A percentile compares a stretch with the other conserved stretches of the same genome.
phyloP scores from a whole-genome alignment of 2,329 filamentous ascomycete genomes.

The Orbilia ellipsospora region DNA sequence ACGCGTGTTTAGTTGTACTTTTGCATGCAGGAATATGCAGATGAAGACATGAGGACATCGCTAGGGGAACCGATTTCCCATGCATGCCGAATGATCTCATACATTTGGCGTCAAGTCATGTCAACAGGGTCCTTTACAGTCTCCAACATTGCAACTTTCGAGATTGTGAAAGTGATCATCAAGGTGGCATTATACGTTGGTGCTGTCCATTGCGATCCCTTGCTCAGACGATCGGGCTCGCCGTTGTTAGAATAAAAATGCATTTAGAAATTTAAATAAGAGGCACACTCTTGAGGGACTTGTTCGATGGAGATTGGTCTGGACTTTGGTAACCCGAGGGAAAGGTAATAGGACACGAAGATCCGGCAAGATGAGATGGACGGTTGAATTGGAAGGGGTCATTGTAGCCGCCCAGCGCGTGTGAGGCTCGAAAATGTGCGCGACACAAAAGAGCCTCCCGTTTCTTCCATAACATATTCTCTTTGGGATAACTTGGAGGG shows the following conservation, averaged over 20 bases:
- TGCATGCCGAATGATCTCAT: constrained; percentile 52
- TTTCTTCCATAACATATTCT: background rate
- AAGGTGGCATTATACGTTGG: background rate
- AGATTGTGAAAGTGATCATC: background rate
- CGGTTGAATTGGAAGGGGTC: constrained; percentile 35
- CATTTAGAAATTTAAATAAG: constrained; percentile 27
- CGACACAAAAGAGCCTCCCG: background rate
- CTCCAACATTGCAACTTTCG: background rate
- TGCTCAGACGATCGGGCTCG: too few species aligned
- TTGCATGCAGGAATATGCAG: constrained; percentile 30
- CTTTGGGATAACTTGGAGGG: background rate
- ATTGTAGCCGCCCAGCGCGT: constrained; percentile 27
- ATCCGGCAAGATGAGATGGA: constrained; percentile 4
- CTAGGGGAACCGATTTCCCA: constrained; percentile 3
- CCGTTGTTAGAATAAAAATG: background rate
- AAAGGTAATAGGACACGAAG: background rate
- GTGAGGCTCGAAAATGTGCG: constrained; percentile 23
- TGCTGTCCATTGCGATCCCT: too few species aligned
- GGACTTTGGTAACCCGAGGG: constrained; percentile 20
- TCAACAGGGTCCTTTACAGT: constrained; percentile 28
- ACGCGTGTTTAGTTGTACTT: constrained; percentile 14
- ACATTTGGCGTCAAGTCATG: constrained; percentile 15
- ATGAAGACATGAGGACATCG: constrained; percentile 2
- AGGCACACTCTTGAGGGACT: constrained; percentile 1
- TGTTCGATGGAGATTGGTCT: constrained; percentile 25